Percentiles rank a stretch among this genome's conserved stretches.
Conservation (phyloP, 371 early-diverging fungal species). For the Mucor indicus region DNA sequence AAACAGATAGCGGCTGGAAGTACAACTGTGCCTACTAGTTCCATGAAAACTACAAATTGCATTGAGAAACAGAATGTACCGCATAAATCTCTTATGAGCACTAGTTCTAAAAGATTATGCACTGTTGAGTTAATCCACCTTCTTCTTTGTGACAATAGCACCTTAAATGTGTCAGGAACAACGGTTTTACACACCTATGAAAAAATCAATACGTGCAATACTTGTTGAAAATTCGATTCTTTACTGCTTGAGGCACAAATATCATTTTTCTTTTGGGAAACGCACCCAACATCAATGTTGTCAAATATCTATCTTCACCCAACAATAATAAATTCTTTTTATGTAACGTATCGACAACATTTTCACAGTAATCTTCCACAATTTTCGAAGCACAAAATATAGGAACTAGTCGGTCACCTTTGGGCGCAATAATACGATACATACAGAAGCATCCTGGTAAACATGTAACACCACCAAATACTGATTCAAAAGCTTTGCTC, state of each 20-base stretch:
- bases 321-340: conserved; percentile 92
- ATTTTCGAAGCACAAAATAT: conserved; percentile 83
- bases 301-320: conserved; percentile 94
- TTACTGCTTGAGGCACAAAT: conserved; percentile 87
- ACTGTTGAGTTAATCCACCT: conserved; percentile 98
- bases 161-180: conserved; percentile 88
- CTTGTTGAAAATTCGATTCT: neutral
- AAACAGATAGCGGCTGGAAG: conserved; percentile 91
- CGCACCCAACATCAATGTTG: conserved; percentile 91
- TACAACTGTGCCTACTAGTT: conserved; percentile 91
- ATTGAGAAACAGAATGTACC: conserved; percentile 96
- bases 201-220: neutral
- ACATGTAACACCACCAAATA: conserved; percentile 97
- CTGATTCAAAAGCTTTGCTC: conserved; percentile 92
- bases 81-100: conserved; percentile 88
- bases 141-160: conserved; percentile 90
- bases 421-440: conserved; percentile 88
- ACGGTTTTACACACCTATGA: conserved; percentile 81
- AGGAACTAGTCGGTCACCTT: conserved; percentile 61
- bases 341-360: conserved; percentile 91
- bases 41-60: conserved; percentile 94
- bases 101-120: conserved; percentile 90
- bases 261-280: conserved; percentile 92
- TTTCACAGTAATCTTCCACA: conserved; percentile 88
- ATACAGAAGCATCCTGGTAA: conserved; percentile 97